Conservation (phyloP, 78 protist species). For the Cyanophora paradoxa region DNA sequence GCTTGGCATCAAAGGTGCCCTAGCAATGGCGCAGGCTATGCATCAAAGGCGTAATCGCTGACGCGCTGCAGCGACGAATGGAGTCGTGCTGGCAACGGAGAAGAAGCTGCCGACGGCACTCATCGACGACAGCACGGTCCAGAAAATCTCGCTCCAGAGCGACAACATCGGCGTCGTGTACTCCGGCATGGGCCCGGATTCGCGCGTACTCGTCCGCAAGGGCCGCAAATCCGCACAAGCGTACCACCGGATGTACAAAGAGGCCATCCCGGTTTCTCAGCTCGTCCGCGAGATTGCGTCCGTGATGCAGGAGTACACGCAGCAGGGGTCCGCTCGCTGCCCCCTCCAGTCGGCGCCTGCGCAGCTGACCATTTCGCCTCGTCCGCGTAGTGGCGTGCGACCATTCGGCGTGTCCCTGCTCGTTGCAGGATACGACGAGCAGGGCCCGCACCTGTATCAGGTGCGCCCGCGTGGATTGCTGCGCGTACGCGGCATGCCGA, state of each 20-base stretch:
- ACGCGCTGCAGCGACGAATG: conserved; percentile 92
- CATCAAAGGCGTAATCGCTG: too few species aligned
- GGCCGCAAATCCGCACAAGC: conserved; percentile 87
- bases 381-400: conserved; percentile 78
- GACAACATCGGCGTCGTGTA: conserved; percentile 82
- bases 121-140: conserved; percentile 75
- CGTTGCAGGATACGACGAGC: conserved; percentile 83
- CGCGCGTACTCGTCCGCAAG: conserved; percentile 72
- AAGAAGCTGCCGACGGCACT: conserved; percentile 83
- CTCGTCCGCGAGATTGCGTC: conserved; percentile 91
- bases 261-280: conserved; percentile 70
- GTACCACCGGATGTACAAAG: conserved; percentile 70
- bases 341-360: not conserved
- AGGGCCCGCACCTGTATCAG: conserved; percentile 93
- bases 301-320: conserved; percentile 99
- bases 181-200: conserved; percentile 97
- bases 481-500: not conserved
- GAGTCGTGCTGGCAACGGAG: conserved; percentile 96
- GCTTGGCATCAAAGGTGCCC: conserved; percentile 92
- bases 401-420: conserved; percentile 98
- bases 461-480: conserved; percentile 47
- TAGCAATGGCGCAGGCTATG: too few species aligned
- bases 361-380: too few species aligned
- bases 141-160: conserved; percentile 64
- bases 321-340: conserved; percentile 78